Conservation (phyloP, 2,329 filamentous ascomycete species). For the Mycocentrospora acerina region DNA sequence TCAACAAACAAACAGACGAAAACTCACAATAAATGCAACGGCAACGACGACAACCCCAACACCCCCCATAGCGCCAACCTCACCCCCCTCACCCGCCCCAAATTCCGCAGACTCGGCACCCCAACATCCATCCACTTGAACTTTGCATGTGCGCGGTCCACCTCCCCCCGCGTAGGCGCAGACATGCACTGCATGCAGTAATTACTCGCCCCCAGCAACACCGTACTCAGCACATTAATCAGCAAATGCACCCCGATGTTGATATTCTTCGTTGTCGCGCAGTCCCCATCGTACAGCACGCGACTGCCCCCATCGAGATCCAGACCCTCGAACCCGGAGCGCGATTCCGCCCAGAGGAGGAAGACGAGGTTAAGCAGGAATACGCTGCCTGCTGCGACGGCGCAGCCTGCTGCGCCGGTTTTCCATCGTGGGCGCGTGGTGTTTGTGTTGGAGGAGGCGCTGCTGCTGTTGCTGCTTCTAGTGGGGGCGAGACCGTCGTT, state of each 20-base stretch:
- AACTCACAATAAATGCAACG: conserved; percentile 19
- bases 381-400: background rate
- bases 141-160: conserved; percentile 49
- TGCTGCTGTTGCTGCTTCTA: too few species aligned
- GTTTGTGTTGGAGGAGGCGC: too few species aligned
- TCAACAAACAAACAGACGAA: too few species aligned
- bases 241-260: conserved; percentile 44
- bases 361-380: conserved; percentile 2
- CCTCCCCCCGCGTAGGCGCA: conserved; percentile 51
- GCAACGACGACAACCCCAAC: conserved; percentile 13
- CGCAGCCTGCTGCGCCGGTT: background rate
- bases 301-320: background rate
- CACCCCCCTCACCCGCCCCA: conserved; percentile 10
- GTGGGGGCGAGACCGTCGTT: too few species aligned
- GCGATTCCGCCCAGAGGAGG: background rate
- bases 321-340: background rate
- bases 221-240: conserved; percentile 51
- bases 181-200: conserved; percentile 55
- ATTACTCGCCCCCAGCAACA: conserved; percentile 51
- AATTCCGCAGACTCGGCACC: conserved; percentile 18
- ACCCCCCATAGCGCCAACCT: conserved; percentile 11
- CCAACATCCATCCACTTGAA: conserved; percentile 16
- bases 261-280: conserved; percentile 1
- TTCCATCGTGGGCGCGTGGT: conserved; percentile 8
- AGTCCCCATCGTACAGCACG: conserved; percentile 3